These are phyloP conservation scores for Candida sanyaensis DNA, from an alignment of 1,139 yeast species.

Conservation along the genomic window DNA sequence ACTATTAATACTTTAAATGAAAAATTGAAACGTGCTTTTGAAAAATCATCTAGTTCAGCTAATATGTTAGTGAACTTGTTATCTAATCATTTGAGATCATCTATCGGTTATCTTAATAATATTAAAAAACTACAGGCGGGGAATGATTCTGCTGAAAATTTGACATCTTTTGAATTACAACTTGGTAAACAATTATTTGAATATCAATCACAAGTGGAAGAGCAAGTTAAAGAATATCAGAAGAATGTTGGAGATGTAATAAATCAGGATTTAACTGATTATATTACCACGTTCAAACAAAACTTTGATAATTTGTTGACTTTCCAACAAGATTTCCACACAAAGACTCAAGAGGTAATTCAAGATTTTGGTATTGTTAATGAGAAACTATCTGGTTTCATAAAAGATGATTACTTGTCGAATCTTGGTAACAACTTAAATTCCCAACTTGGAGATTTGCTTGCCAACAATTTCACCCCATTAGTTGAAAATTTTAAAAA, in stretches of 20 bases:
- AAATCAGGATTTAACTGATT: slow-evolving; percentile 7
- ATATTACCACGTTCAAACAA: slow-evolving; percentile 7
- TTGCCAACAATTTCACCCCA: slow-evolving; percentile 7
- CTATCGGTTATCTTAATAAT: slow-evolving; percentile 8
- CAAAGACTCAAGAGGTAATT: slow-evolving; percentile 10
- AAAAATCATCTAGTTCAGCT: slow-evolving; percentile 11
- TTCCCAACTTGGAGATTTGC: slow-evolving; percentile 9
- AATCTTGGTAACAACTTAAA: slow-evolving; percentile 10
- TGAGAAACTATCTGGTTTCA: slow-evolving; percentile 17
- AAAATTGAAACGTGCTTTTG: slow-evolving; percentile 9
- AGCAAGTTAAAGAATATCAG: slow-evolving; percentile 6
- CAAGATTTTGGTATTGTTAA: slow-evolving; percentile 16
- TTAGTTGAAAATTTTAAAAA: slow-evolving; percentile 7
- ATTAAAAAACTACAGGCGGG: slow-evolving; percentile 2
- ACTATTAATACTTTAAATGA: slow-evolving; percentile 7
- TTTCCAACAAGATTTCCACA: slow-evolving; percentile 9
- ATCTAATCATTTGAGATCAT: slow-evolving; percentile 11
- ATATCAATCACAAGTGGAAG: slow-evolving; percentile 7
- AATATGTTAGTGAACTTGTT: slow-evolving; percentile 9
- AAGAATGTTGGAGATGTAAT: slow-evolving; percentile 6
- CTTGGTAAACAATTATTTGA: slow-evolving; percentile 4
- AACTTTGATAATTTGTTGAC: slow-evolving; percentile 6
- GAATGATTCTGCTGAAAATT: background rate
- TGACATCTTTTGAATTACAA: slow-evolving; percentile 7
- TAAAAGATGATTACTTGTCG: slow-evolving; percentile 16